These are phyloP conservation scores for Phlyctochytrium arcticum DNA, from an alignment of 192 early-diverging fungal genomes.

Conservation along the genomic window DNA sequence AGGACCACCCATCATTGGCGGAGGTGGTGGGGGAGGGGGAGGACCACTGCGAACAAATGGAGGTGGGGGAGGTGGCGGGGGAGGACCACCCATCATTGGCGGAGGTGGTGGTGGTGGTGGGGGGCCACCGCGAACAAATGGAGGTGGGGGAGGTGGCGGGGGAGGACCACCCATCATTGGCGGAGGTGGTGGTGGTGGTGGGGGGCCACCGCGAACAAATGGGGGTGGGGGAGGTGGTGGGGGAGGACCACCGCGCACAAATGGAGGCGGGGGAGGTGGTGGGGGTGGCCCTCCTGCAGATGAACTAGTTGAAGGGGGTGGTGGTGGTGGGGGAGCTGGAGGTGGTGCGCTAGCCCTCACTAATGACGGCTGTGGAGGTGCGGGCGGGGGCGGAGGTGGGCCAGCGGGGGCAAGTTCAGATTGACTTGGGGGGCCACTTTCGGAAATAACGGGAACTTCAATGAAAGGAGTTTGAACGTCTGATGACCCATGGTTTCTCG, in stretches of 20 bases:
- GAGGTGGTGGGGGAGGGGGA: conserved; percentile 32
- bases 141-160: conserved; percentile 20
- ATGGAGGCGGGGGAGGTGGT: conserved; percentile 27
- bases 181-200: conserved; percentile 18
- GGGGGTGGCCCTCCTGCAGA: no score
- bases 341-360: no score
- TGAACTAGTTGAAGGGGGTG: no score
- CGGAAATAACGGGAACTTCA: no score
- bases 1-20: conserved; percentile 6
- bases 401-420: no score
- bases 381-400: no score
- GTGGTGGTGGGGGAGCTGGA: no score
- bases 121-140: background rate
- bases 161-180: conserved; percentile 10
- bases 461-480: no score
- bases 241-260: background rate
- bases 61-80: conserved; percentile 13
- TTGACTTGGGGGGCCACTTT: no score
- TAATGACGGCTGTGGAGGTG: no score
- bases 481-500: no score
- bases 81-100: background rate
- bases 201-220: conserved; percentile 17
- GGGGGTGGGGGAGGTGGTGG: conserved; percentile 28
- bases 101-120: conserved; percentile 13
- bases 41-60: conserved; percentile 7